Conservation (phyloP, 164 flowering plant species). For the Platanus orientalis region DNA sequence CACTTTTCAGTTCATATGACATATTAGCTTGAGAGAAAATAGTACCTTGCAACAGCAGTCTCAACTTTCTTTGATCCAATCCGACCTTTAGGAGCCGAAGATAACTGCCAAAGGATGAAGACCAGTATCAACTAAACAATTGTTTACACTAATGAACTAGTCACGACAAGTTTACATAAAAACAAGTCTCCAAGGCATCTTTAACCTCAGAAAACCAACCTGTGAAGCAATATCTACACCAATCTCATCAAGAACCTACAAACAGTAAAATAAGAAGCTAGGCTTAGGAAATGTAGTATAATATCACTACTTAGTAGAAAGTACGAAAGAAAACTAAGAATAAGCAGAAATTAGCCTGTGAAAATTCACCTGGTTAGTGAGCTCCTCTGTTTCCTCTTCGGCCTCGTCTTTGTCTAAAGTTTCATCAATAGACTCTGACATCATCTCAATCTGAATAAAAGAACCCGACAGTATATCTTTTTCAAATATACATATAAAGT, state of each 20-base stretch:
- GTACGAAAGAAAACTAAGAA: not conserved
- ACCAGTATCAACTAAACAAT: not conserved
- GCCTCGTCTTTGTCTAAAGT: conserved; percentile 92
- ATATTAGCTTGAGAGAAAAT: not conserved
- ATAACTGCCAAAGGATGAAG: conserved; percentile 43
- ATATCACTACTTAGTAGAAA: not conserved
- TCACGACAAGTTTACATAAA: too few species aligned
- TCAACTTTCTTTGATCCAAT: conserved; percentile 62
- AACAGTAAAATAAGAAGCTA: not conserved
- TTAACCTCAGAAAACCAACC: conserved; percentile 36
- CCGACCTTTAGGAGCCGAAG: conserved; percentile 89
- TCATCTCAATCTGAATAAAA: conserved; percentile 71
- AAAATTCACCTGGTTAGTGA: conserved; percentile 69
- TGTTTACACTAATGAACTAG: not conserved
- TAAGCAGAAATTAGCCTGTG: not conserved
- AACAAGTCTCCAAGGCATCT: not conserved
- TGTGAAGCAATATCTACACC: conserved; percentile 94
- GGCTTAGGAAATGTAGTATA: not conserved
- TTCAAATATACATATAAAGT: too few species aligned
- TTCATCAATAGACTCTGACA: conserved; percentile 92
- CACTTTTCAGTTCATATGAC: too few species aligned
- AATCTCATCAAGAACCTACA: conserved; percentile 88
- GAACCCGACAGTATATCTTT: not conserved
- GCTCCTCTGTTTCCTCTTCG: conserved; percentile 94
- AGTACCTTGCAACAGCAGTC: conserved; percentile 39